These are phyloP conservation scores for Polyporus tsugae DNA, from an alignment of 1,284 basidiomycete species.

Conservation along the genomic window DNA sequence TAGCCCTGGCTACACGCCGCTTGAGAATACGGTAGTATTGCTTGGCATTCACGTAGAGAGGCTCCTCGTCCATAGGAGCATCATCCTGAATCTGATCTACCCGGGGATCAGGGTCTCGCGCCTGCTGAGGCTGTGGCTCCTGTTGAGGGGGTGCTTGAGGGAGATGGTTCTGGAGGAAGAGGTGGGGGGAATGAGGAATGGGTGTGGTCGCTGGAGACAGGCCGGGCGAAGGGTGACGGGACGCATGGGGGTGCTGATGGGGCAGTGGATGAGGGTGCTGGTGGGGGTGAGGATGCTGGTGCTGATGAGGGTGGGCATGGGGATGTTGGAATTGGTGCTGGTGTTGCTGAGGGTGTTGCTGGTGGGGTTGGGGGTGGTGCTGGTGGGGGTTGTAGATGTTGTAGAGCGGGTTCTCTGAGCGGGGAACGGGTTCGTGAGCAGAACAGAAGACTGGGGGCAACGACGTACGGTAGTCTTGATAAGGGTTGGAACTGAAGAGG, in stretches of 20 bases:
- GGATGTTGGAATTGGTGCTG: conserved; percentile 26
- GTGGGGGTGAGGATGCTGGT: conserved; percentile 31
- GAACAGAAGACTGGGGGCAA: conserved; percentile 12
- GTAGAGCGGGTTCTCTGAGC: conserved; percentile 28
- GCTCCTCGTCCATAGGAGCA: conserved; percentile 83
- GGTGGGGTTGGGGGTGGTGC: conserved; percentile 35
- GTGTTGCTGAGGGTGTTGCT: conserved; percentile 29
- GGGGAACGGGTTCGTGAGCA: conserved; percentile 1
- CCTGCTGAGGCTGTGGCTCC: conserved; percentile 32
- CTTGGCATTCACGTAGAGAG: conserved; percentile 96
- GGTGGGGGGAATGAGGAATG: conserved; percentile 35
- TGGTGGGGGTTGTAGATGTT: conserved; percentile 42
- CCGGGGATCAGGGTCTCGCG: conserved; percentile 38
- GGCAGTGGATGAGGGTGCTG: conserved; percentile 30
- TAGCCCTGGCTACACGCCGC: conserved; percentile 85
- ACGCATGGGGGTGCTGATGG: conserved; percentile 35
- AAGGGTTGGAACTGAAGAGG: conserved; percentile 67
- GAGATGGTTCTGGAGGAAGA: conserved; percentile 40
- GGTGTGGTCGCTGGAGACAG: conserved; percentile 37
- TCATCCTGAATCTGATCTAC: conserved; percentile 47
- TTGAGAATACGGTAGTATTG: conserved; percentile 98
- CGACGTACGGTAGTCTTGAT: conserved; percentile 52
- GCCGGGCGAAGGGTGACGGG: conserved; percentile 40
- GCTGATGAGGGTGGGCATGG: conserved; percentile 21
- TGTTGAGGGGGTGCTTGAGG: conserved; percentile 28